A percentile compares a stretch with the other conserved stretches of the same genome.
phyloP scores from a whole-genome alignment of 495 filamentous ascomycete genomes.

The Wilcoxina mikolae region DNA sequence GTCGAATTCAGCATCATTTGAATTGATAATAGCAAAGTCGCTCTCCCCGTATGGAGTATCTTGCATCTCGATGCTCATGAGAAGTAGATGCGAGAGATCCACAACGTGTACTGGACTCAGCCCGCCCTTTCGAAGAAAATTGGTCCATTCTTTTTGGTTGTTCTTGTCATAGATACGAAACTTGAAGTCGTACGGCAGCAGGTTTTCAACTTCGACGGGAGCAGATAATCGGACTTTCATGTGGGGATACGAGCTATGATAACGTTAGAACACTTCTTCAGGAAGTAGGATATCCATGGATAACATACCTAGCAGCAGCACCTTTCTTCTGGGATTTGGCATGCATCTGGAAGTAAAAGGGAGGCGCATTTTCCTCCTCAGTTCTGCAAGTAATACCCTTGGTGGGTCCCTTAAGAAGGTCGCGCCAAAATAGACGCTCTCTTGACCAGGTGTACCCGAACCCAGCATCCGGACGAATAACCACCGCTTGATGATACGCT shows the following conservation, averaged over 20 bases:
- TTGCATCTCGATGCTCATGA: slow-evolving; percentile 89
- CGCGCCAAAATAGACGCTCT: slow-evolving; percentile 81
- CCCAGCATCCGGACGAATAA: slow-evolving; percentile 77
- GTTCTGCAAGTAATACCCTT: slow-evolving; percentile 73
- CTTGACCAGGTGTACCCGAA: slow-evolving; percentile 93
- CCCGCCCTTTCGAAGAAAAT: slow-evolving; percentile 89
- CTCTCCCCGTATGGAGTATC: slow-evolving; percentile 88
- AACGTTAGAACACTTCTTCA: slow-evolving; percentile 24
- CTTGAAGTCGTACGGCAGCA: slow-evolving; percentile 95
- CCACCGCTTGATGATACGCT: slow-evolving; percentile 72
- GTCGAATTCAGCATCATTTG: slow-evolving; percentile 69
- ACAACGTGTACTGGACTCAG: slow-evolving; percentile 95
- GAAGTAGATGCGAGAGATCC: slow-evolving; percentile 78
- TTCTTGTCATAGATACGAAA: slow-evolving; percentile 97
- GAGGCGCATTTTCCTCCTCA: slow-evolving; percentile 59
- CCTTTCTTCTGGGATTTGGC: slow-evolving; percentile 62
- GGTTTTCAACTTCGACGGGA: slow-evolving; percentile 84
- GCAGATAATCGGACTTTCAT: slow-evolving; percentile 85
- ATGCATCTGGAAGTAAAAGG: slow-evolving; percentile 93
- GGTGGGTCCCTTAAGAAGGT: slow-evolving; percentile 67
- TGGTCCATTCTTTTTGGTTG: slow-evolving; percentile 95
- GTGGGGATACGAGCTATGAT: slow-evolving; percentile 65
- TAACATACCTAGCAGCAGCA: slow-evolving; percentile 50
- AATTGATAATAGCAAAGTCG: slow-evolving; percentile 93
- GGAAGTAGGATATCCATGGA: neutral